Percentiles rank a stretch among this genome's conserved stretches.
These are phyloP conservation scores for Darksidea phi DNA, from an alignment of 495 filamentous ascomycete species.

Conservation along the genomic window DNA sequence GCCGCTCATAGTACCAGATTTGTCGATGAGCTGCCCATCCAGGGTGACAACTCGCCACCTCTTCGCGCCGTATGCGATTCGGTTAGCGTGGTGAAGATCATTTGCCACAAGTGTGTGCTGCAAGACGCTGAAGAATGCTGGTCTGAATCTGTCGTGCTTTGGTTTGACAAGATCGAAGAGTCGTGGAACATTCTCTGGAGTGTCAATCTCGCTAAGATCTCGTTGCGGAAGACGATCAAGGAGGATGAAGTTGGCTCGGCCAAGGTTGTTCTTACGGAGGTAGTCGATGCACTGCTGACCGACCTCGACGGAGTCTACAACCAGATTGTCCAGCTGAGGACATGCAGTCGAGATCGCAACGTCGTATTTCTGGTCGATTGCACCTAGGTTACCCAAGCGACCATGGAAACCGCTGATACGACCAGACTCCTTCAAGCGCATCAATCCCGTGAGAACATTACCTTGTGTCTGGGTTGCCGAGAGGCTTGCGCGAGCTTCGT, in stretches of 20 bases:
- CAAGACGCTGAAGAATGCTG: constrained; percentile 90
- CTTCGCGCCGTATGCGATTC: constrained; percentile 88
- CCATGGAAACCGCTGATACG: constrained; percentile 96
- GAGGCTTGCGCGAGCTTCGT: constrained; percentile 87
- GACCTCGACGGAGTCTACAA: constrained; percentile 90
- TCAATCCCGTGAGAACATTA: constrained; percentile 84
- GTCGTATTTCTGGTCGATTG: constrained; percentile 91
- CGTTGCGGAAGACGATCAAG: constrained; percentile 78
- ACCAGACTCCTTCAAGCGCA: constrained; percentile 93
- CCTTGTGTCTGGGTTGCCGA: constrained; percentile 87
- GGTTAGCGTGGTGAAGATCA: constrained; percentile 88
- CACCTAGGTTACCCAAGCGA: constrained; percentile 90
- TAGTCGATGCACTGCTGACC: constrained; percentile 98
- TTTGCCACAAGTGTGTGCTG: constrained; percentile 92
- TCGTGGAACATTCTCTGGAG: constrained; percentile 87
- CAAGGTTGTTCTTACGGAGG: constrained; percentile 92
- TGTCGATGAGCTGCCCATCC: constrained; percentile 92
- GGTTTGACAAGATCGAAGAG: constrained; percentile 90
- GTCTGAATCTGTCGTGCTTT: constrained; percentile 81
- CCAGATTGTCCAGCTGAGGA: constrained; percentile 85
- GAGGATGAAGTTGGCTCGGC: constrained; percentile 95
- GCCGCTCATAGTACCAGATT: constrained; percentile 96
- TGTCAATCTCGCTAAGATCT: constrained; percentile 74
- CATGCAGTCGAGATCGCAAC: constrained; percentile 97
- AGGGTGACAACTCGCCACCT: constrained; percentile 96